Conservation (phyloP, 805 yeast species). For the Saccharomycopsis sp. region DNA sequence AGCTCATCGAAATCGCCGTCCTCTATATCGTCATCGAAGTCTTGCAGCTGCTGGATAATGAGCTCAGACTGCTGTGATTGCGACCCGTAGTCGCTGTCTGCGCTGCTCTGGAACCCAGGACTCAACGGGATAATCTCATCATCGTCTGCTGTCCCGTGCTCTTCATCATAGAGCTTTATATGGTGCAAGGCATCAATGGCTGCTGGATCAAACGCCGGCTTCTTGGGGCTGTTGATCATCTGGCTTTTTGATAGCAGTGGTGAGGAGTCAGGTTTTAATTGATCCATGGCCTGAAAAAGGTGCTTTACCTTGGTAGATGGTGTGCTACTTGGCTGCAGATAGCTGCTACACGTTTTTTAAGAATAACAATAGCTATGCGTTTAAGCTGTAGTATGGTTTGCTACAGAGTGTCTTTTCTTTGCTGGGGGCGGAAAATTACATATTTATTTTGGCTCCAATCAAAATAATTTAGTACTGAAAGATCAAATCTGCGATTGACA, state of each 20-base stretch:
- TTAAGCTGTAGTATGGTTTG: too few species aligned
- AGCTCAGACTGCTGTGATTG: slow-evolving; percentile 9
- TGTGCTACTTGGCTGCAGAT: background rate
- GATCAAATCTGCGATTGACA: too few species aligned
- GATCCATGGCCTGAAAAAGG: too few species aligned
- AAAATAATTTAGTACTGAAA: too few species aligned
- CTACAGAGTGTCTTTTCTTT: too few species aligned
- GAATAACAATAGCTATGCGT: too few species aligned
- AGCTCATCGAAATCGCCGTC: background rate
- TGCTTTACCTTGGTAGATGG: too few species aligned
- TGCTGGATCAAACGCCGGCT: background rate
- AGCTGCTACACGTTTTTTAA: too few species aligned
- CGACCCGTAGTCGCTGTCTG: background rate
- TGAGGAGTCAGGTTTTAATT: slow-evolving; percentile 5
- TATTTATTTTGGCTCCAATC: too few species aligned
- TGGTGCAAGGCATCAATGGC: background rate
- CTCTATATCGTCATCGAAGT: background rate
- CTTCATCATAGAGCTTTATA: slow-evolving; percentile 1
- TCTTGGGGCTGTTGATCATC: slow-evolving; percentile 6
- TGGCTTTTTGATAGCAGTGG: background rate
- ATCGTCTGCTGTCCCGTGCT: background rate
- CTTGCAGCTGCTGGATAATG: background rate
- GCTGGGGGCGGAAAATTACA: too few species aligned
- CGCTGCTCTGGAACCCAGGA: background rate
- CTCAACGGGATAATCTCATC: background rate